These are phyloP conservation scores for Coleophoma eucalyptorum DNA, from an alignment of 2,329 filamentous ascomycete genomes.

Conservation along the genomic window DNA sequence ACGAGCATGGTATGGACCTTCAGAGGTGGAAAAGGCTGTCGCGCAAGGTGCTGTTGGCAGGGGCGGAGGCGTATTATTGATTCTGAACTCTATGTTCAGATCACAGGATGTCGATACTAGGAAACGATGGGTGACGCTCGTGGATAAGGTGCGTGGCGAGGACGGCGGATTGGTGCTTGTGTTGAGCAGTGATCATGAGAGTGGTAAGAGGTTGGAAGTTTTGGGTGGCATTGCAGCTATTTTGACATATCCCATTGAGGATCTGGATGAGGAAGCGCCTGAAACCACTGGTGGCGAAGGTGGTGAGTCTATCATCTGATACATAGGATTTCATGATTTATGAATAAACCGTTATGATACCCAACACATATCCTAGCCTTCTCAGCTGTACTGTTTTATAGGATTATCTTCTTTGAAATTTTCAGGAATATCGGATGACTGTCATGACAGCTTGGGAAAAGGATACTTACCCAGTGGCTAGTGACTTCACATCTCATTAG, in stretches of 20 bases:
- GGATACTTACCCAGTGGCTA: too few species aligned
- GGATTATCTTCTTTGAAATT: too few species aligned
- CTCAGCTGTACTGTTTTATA: too few species aligned
- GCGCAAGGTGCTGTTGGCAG: conserved; percentile 84
- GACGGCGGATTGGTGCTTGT: conserved; percentile 81
- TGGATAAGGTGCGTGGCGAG: conserved; percentile 82
- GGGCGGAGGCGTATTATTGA: conserved; percentile 78
- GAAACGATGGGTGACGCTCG: conserved; percentile 77
- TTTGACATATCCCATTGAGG: conserved; percentile 81
- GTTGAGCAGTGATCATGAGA: conserved; percentile 93
- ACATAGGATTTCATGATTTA: too few species aligned
- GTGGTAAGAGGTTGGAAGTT: conserved; percentile 77
- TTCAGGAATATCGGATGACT: too few species aligned
- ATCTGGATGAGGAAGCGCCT: conserved; percentile 60
- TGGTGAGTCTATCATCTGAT: too few species aligned
- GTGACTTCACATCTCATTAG: too few species aligned
- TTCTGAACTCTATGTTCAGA: conserved; percentile 85
- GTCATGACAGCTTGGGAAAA: too few species aligned
- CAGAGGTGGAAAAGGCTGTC: conserved; percentile 78
- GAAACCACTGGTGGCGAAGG: not conserved
- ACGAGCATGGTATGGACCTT: conserved; percentile 84
- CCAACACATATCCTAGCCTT: too few species aligned
- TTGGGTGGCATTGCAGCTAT: conserved; percentile 87
- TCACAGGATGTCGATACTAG: conserved; percentile 74
- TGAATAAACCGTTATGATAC: too few species aligned